These are phyloP conservation scores for Penicillium sp. DNA, from an alignment of 2,329 filamentous ascomycete species.

Conservation along the genomic window DNA sequence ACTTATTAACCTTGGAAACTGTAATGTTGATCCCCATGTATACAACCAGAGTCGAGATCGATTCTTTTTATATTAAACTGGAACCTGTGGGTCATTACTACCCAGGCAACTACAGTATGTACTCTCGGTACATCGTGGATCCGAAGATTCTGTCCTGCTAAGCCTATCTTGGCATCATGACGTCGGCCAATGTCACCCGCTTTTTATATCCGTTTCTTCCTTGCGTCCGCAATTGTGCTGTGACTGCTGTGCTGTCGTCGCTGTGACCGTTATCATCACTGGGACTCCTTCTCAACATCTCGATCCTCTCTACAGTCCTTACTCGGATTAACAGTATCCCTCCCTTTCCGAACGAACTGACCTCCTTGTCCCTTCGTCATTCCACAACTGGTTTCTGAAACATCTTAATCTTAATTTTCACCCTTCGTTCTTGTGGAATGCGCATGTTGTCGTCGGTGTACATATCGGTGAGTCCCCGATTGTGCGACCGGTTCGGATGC, in stretches of 20 bases:
- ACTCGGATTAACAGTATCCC: background rate
- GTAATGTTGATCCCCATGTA: too few species aligned
- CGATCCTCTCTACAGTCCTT: too few species aligned
- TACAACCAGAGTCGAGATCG: too few species aligned
- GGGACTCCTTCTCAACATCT: background rate
- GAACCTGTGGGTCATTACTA: background rate
- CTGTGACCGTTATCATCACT: background rate
- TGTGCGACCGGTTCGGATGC: background rate
- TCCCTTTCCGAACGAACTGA: background rate
- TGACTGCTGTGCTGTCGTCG: background rate
- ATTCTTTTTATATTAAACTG: background rate
- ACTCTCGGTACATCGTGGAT: background rate
- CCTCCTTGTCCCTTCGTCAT: background rate
- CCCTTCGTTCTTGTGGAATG: constrained; percentile 6
- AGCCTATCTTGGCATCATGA: background rate
- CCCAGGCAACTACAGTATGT: too few species aligned
- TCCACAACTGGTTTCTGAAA: constrained; percentile 5
- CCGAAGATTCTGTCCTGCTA: background rate
- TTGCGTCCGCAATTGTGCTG: background rate
- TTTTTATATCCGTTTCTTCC: background rate
- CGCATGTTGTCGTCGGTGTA: background rate
- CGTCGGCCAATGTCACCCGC: background rate
- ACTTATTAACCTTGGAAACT: too few species aligned
- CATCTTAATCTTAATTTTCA: constrained; percentile 2
- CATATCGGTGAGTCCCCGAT: background rate